Base-by-base conservation (phyloP, 441 rosid species). In the Erysimum pusillum region DNA sequence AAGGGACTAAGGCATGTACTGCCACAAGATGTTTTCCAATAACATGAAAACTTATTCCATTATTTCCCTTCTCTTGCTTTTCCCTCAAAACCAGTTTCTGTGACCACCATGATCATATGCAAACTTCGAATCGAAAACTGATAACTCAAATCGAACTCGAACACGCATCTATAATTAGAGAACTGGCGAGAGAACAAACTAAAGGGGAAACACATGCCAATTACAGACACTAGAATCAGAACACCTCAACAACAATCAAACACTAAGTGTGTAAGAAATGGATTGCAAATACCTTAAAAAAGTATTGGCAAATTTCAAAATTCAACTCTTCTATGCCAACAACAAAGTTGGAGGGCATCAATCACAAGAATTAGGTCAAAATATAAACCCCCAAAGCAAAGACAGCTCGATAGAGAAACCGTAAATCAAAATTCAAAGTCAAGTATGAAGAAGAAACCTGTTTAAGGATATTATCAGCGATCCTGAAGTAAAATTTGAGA, bases 381-480 rank as follows among this genome's bases (percentile, higher is more conserved):
- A 4, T 9, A 3, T 2, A 0, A 39, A 22, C 41, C 17, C 10
- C 4, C 57, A 67, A 67, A 8, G 6, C 15, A 28, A 53, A 67
- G 32, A 32, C 1, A 48, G 4, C 20, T 57, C 44, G 25, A 22
- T 9, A 34, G 17, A 66, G 52, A 52, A 68, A 46, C 13, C 46
- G 38, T n/a, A 4, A 45, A 62, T 34, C 31, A 77, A 63, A 71
- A 76, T 15, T n/a, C 64, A 66, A 62, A 67, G 52, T 67, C 60
- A 46, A 79, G 54, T 38, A 61, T 10, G 76, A 34, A 60, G 32
- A 25, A 0, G 11, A 69, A 41, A 94, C 99, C 97, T 95, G 97
- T 82, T 82, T 92, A 80, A 92, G 96, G 80, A 95, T 85, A 44
- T 90, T 95, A 74, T 92, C 92, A 6, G 98, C 96, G 83, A 95